These are phyloP conservation scores for Russula sp. DNA, from an alignment of 768 basidiomycete genomes.

Conservation along the genomic window DNA sequence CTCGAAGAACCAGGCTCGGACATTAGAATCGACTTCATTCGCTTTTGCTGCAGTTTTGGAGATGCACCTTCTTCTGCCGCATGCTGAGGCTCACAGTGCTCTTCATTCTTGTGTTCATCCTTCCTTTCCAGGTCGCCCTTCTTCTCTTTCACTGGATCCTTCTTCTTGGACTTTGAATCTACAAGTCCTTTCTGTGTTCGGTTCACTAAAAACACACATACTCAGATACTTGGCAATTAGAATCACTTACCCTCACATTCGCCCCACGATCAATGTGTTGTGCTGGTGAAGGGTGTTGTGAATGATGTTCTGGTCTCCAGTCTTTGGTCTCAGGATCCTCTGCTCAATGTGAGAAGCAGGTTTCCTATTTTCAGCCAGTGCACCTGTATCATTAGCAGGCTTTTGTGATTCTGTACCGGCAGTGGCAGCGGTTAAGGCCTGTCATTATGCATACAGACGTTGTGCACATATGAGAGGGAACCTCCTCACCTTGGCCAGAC, in stretches of 20 bases:
- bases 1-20: not conserved
- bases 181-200: not conserved
- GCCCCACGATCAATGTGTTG: not conserved
- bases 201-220: not conserved
- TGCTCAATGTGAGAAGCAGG: not conserved
- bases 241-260: conserved; percentile 4
- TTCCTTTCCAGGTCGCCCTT: not conserved
- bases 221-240: not conserved
- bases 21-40: not conserved
- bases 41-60: not conserved
- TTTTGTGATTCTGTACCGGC: not conserved
- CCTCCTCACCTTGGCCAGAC: too few species aligned
- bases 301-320: not conserved
- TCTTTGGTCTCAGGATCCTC: not conserved
- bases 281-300: not conserved
- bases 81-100: too few species aligned
- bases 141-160: not conserved
- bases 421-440: too few species aligned
- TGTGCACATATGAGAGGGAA: too few species aligned
- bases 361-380: not conserved
- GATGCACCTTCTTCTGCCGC: not conserved
- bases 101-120: not conserved
- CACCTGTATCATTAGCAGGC: not conserved
- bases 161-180: conserved; percentile 15
- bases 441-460: too few species aligned